Evolutionary conservation across 2,329 filamentous ascomycete genomes (phyloP), one percentile per base, ranked within the genome.

Genomic region (Raffaelea ambrosiae): DNA sequence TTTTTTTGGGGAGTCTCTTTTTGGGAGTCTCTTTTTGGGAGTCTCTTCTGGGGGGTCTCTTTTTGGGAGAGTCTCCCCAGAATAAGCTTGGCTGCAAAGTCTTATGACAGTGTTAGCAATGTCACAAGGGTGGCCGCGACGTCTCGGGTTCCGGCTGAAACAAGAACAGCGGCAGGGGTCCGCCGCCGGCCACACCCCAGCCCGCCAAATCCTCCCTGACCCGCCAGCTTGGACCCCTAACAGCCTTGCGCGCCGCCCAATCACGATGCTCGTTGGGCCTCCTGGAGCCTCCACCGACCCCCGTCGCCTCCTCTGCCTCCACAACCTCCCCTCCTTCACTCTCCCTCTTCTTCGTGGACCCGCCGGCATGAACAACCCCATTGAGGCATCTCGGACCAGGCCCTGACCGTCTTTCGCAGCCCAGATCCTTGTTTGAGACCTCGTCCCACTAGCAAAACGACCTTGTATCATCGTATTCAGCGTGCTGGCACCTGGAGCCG

Each of bases 141-240:
- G 58, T 59, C 57, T 63, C 59, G 56, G 57, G 69, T 73, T 72
- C 73, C 71, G 69, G 54, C 58, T 66, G 65, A 71, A 68, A 72
- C 69, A 44, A 58, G 53, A 31, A 53, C 48, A 43, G 43, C 41
- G 56, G 52, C 57, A 47, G 51, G 58, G 62, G 56, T 49, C 52
- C 55, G 57, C 57, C 53, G 3, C 14, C 39, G n/a, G 19, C 20
- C 21, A 31, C 36, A 54, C 47, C 50, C 40, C 44, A 46, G 13
- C 26, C 26, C 26, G 26, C 26, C 50, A 50, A 22, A n/a, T n/a
- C n/a, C n/a, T n/a, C n/a, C n/a, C n/a, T n/a, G n/a, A 29, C 26
- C 26, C 26, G 26, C 26, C 50, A 50, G 53, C 52, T 46, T 50
- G 49, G 48, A 18, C 53, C 55, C 59, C 54, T 55, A 57, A 56